A percentile compares a stretch with the other conserved stretches of the same genome.
Evolutionary conservation across 139 green algal genomes (phyloP).

Genomic region (Chlamydomonas applanata): DNA sequence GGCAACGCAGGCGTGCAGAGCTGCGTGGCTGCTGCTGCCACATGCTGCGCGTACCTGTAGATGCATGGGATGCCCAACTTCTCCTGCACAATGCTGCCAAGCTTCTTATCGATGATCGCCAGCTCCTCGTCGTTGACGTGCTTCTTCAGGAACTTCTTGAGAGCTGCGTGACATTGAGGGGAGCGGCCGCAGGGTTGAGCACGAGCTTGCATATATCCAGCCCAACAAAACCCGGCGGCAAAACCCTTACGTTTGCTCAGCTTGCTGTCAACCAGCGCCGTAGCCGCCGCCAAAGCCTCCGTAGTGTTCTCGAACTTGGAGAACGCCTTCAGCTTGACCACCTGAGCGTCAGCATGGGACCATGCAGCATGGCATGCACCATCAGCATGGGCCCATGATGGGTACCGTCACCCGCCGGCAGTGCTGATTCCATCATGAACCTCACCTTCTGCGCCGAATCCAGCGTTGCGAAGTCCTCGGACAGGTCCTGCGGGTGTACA

Average conservation of each 20-base stretch:
- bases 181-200: not conserved
- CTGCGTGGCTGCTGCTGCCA: not conserved
- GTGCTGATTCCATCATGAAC: not conserved
- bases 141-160: conserved; percentile 99
- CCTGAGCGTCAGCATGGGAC: conserved; percentile 42
- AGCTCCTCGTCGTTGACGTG: conserved; percentile 86
- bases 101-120: conserved; percentile 93
- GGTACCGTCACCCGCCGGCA: not conserved
- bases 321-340: conserved; percentile 98
- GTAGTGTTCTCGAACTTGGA: conserved; percentile 97
- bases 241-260: conserved; percentile 81
- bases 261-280: conserved; percentile 93
- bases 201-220: not conserved
- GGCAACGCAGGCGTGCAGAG: not conserved
- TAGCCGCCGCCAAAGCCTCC: conserved; percentile 91
- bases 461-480: conserved; percentile 80
- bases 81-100: conserved; percentile 96
- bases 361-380: not conserved
- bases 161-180: conserved; percentile 43
- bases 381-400: conserved; percentile 2
- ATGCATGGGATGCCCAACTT: conserved; percentile 96
- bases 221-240: not conserved
- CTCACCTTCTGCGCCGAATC: conserved; percentile 86
- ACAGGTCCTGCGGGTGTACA: conserved; percentile 71
- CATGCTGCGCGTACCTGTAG: conserved; percentile 47